Base-by-base conservation (phyloP, 2,329 filamentous ascomycete genomes). In the Colletotrichum lupini region DNA sequence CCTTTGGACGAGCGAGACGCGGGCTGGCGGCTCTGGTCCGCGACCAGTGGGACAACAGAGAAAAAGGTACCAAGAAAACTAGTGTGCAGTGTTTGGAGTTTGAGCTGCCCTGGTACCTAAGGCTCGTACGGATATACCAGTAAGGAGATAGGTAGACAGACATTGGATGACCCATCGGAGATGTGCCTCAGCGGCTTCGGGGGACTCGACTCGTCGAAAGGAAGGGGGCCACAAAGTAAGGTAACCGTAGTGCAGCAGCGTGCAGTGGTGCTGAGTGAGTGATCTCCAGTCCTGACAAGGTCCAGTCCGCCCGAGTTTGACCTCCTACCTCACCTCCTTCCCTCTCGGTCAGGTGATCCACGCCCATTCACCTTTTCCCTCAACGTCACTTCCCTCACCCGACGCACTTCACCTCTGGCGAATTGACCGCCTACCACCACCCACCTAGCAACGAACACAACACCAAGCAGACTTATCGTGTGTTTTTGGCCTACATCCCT, bases 311-410 rank as follows among this genome's bases (percentile, higher is more conserved):
- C 32, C 28, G 35, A 57, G 26, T 30, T 71, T 59, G 70, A 64
- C 42, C 42, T 49, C 42, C 19, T 19, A 49, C 42, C 42, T 46
- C 53, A 69, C 59, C 60, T 69, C 62, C 49, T 71, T 56, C 63
- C 42, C 70, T 30, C 32, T 57, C 61, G 61, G 66, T 73, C 70
- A 73, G 56, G 46, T 73, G 60, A 66, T 73, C 70, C 67, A 71
- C 67, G 67, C n/a, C 46, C 57, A 56, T 73, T 65, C 66, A 63
- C 70, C 71, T 70, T 66, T 46, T 73, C 59, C 71, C 71, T 66
- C 71, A 73, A 73, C 71, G 60, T 61, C 60, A 60, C 71, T 59
- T 52, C 70, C 19, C 60, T 70, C 59, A 59, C 70, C 61, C 63
- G 62, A 63, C 56, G 55, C 67, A 24, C 26, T 12, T 42, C 55